These are phyloP conservation scores for Plantago elongata DNA, from an alignment of 257 asterid genomes.

Conservation along the genomic window DNA sequence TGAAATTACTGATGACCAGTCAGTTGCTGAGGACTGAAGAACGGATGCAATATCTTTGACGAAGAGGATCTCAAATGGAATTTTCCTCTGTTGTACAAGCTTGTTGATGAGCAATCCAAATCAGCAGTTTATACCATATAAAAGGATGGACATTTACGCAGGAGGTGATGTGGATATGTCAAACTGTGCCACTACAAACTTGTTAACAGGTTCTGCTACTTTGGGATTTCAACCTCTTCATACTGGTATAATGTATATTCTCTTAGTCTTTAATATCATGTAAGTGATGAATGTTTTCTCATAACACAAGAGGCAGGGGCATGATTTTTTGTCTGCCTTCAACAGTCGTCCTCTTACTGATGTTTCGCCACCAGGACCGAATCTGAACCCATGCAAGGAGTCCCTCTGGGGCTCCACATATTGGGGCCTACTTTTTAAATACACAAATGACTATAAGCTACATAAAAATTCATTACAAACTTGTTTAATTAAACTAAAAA, in stretches of 20 bases:
- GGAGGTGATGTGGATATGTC: background rate
- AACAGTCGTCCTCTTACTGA: too few relatives aligned
- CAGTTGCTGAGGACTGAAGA: slow-evolving; percentile 50
- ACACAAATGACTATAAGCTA: too few relatives aligned
- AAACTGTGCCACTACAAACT: slow-evolving; percentile 11
- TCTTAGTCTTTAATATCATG: slow-evolving; percentile 24
- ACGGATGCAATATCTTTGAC: background rate
- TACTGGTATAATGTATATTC: background rate
- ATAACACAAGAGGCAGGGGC: slow-evolving; percentile 7
- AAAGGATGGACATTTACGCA: background rate
- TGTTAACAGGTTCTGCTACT: slow-evolving; percentile 3
- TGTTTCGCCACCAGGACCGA: too few relatives aligned
- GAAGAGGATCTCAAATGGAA: background rate
- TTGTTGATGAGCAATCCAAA: background rate
- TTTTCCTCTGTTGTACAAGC: slow-evolving; percentile 2
- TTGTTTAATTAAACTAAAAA: too few relatives aligned
- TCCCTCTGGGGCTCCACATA: too few relatives aligned
- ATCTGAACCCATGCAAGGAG: too few relatives aligned
- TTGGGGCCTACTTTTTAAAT: too few relatives aligned
- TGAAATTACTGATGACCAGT: slow-evolving; percentile 60
- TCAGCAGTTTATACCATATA: background rate
- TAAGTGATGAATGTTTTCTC: slow-evolving; percentile 26
- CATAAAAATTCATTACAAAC: too few relatives aligned
- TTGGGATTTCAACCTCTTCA: slow-evolving; percentile 11
- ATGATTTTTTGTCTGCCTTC: too few relatives aligned